Percentiles rank a stretch among this genome's conserved stretches.
These are phyloP conservation scores for Globisporangium abappressorium DNA, from an alignment of 352 stramenopile species.

Conservation along the genomic window DNA sequence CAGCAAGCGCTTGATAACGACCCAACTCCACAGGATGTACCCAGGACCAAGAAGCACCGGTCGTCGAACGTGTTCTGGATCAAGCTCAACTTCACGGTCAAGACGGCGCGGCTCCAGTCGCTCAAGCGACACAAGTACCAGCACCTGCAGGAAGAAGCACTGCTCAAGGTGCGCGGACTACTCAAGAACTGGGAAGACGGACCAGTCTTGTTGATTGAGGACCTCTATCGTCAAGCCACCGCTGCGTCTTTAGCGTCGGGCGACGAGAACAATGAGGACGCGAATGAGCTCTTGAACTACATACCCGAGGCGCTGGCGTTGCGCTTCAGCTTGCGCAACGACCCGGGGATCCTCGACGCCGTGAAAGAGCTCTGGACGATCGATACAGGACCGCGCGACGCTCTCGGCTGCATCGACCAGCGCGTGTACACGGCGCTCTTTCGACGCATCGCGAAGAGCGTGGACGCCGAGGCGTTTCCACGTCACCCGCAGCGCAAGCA, in stretches of 20 bases:
- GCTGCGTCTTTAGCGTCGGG: conserved; percentile 18
- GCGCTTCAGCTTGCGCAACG: conserved; percentile 63
- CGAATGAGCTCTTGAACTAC: conserved; percentile 62
- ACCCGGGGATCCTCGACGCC: conserved; percentile 39
- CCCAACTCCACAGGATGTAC: background rate
- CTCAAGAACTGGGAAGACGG: conserved; percentile 70
- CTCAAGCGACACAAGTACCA: conserved; percentile 75
- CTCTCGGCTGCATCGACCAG: conserved; percentile 59
- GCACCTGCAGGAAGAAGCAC: conserved; percentile 62
- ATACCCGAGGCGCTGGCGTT: conserved; percentile 61
- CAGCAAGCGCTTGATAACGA: background rate
- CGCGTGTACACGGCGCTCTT: conserved; percentile 51
- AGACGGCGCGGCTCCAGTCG: conserved; percentile 52
- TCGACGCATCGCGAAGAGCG: conserved; percentile 47
- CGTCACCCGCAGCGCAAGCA: conserved; percentile 4
- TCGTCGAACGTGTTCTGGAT: conserved; percentile 56
- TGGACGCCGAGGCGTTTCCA: conserved; percentile 40
- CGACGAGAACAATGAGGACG: conserved; percentile 42
- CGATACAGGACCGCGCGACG: conserved; percentile 46
- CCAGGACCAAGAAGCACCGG: conserved; percentile 18
- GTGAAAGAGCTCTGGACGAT: conserved; percentile 58
- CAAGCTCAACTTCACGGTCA: conserved; percentile 76
- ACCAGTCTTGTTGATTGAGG: conserved; percentile 53
- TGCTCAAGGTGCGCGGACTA: conserved; percentile 54
- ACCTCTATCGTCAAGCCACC: conserved; percentile 49